A percentile compares a stretch with the other conserved stretches of the same genome.
phyloP scores from a whole-genome alignment of 345 rosid genomes.

The Hypericum androsaemum region DNA sequence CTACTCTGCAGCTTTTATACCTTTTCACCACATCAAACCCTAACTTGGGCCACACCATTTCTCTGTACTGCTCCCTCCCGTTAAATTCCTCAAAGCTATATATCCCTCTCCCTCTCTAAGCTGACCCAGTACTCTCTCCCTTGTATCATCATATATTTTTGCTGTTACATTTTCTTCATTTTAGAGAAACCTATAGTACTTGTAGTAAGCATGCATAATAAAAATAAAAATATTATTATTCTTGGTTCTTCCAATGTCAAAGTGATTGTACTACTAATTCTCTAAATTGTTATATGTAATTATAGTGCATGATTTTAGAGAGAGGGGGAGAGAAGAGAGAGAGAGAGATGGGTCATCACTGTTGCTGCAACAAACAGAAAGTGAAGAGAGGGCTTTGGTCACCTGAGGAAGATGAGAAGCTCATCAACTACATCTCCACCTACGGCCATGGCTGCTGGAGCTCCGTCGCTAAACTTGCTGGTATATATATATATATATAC shows the following conservation, averaged over 20 bases:
- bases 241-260: too few relatives aligned
- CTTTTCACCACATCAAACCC: slow-evolving; percentile 45
- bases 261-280: slow-evolving; percentile 11
- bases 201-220: too few relatives aligned
- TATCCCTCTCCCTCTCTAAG: not conserved
- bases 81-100: slow-evolving; percentile 20
- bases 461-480: slow-evolving; percentile 92
- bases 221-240: too few relatives aligned
- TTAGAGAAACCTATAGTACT: too few relatives aligned
- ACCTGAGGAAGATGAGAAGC: slow-evolving; percentile 98
- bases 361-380: slow-evolving; percentile 97
- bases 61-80: slow-evolving; percentile 14
- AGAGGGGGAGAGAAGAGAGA: slow-evolving; percentile 11
- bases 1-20: slow-evolving; percentile 48
- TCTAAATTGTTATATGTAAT: not conserved
- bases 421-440: slow-evolving; percentile 71
- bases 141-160: too few relatives aligned
- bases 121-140: not conserved
- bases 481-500: slow-evolving; percentile 16
- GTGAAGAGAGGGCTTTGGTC: slow-evolving; percentile 99
- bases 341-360: slow-evolving; percentile 74
- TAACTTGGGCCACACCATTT: slow-evolving; percentile 39
- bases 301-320: not conserved
- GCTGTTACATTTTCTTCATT: too few relatives aligned
- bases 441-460: slow-evolving; percentile 99